Evolutionary conservation across 2,329 filamentous ascomycete species (phyloP).

Genomic region (Xylaria sp.): DNA sequence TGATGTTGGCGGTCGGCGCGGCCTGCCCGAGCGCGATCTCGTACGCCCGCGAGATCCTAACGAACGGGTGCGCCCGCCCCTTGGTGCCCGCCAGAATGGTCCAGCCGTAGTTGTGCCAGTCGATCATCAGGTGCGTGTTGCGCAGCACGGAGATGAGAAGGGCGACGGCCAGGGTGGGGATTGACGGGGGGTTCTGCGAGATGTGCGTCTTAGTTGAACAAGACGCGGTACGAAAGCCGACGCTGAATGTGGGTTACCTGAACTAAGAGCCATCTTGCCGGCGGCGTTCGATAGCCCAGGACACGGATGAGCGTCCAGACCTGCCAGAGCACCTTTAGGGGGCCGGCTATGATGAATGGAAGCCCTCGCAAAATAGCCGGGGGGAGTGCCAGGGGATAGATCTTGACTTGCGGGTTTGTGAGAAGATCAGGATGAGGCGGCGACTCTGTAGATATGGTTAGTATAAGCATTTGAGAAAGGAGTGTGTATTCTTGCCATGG

Average conservation of each 20-base stretch:
- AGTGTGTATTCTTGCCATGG: conserved; percentile 58
- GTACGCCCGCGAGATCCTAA: conserved; percentile 74
- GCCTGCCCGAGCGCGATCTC: conserved; percentile 71
- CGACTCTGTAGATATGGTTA: conserved; percentile 60
- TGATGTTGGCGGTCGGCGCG: conserved; percentile 74
- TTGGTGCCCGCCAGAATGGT: conserved; percentile 75
- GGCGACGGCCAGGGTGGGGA: conserved; percentile 82
- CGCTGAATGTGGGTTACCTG: conserved; percentile 52
- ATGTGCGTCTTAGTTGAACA: conserved; percentile 9
- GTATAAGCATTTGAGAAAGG: conserved; percentile 5
- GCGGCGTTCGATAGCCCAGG: conserved; percentile 73
- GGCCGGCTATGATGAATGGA: conserved; percentile 77
- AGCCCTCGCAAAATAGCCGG: conserved; percentile 69
- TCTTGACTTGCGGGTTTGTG: conserved; percentile 67
- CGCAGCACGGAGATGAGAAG: conserved; percentile 73
- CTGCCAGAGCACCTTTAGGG: conserved; percentile 86
- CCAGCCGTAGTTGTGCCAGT: conserved; percentile 99
- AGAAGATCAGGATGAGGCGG: conserved; percentile 77
- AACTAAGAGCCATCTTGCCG: conserved; percentile 83
- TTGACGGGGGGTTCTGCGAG: conserved; percentile 84
- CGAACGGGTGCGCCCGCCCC: conserved; percentile 69
- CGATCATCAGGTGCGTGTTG: conserved; percentile 81
- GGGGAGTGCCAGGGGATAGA: conserved; percentile 70
- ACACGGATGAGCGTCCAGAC: conserved; percentile 69
- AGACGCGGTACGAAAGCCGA: conserved; percentile 18